Percentiles rank a stretch among this genome's conserved stretches.
phyloP scores from a whole-genome alignment of 495 filamentous ascomycete genomes.

The Letharia columbiana region DNA sequence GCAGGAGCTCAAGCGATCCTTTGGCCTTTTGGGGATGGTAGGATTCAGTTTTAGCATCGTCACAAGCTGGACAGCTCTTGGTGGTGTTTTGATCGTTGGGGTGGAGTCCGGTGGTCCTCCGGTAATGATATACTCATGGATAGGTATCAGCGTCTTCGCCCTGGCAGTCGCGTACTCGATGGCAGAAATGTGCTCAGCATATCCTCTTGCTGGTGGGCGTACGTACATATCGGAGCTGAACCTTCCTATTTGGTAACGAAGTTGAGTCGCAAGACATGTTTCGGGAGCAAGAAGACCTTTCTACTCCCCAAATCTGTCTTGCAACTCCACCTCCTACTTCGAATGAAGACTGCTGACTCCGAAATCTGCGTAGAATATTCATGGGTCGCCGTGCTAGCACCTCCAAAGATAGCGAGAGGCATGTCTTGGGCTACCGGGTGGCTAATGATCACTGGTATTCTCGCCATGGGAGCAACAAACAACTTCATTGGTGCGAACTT shows the following conservation, averaged over 20 bases:
- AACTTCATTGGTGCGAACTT: slow-evolving; percentile 51
- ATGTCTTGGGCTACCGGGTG: slow-evolving; percentile 45
- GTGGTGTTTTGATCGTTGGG: slow-evolving; percentile 49
- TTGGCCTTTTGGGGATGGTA: slow-evolving; percentile 51
- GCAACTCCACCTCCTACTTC: no score
- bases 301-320: no score
- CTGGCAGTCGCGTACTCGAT: slow-evolving; percentile 48
- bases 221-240: no score
- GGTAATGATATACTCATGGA: slow-evolving; percentile 50
- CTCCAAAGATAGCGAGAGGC: slow-evolving; percentile 40
- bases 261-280: no score
- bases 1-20: slow-evolving; percentile 51
- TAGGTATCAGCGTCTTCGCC: slow-evolving; percentile 42
- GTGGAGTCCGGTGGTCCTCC: slow-evolving; percentile 48
- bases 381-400: slow-evolving; percentile 49
- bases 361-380: slow-evolving; percentile 34
- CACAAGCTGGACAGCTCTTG: slow-evolving; percentile 50
- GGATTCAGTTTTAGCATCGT: slow-evolving; percentile 53
- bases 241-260: no score
- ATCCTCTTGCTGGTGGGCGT: slow-evolving; percentile 23
- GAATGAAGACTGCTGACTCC: no score
- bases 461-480: slow-evolving; percentile 51
- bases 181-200: slow-evolving; percentile 40
- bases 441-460: slow-evolving; percentile 45
- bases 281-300: no score